Base-by-base conservation (phyloP, 805 yeast species). In the Kodamaea restingae region DNA sequence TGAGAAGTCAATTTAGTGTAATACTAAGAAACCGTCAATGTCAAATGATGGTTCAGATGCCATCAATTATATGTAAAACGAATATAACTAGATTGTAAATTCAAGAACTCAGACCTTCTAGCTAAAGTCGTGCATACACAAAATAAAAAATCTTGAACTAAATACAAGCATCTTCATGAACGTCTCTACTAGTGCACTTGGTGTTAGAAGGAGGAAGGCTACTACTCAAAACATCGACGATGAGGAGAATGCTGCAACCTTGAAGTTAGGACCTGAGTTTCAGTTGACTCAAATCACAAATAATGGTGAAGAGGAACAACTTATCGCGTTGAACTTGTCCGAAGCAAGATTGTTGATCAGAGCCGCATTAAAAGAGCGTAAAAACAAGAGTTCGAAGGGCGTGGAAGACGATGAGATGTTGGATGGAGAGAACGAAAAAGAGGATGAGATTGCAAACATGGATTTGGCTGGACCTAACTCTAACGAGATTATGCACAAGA, bases 201-300 rank as follows among this genome's bases (percentile, higher is more conserved):
- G 90, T 18, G 85, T 84, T 32, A 77, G 88, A 57, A 80, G 95
- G 67, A 78, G 95, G 61, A 71, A 71, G 47, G 71, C 75, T 18
- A 71, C 62, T 45, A 60, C 68, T 9, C 79, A 67, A 54, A 81
- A 80, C 42, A 73, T 78, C 31, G 90, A 81, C 42, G 95, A 86
- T 47, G 97, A 90, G 54, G 98, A 91, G 56, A 95, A 93, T 55
- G 95, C 98, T 0, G 80, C 96, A 0, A 74, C 76, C 37, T 73
- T 93, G 50, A 83, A 84, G 55, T 75, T 93, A 41, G 98, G 98
- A 7, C 91, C 95, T 18, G 98, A 93, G 65, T 93, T 93, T 56
- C 90, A 82, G 51, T 63, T 84, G 38, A 77, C 75, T 24, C 97
- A 90, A 58, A 64, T 81, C 26, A 82, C 86, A 46, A 90, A 90